These are phyloP conservation scores for Ogataea salicorniae DNA, from an alignment of 805 yeast species.

Conservation along the genomic window DNA sequence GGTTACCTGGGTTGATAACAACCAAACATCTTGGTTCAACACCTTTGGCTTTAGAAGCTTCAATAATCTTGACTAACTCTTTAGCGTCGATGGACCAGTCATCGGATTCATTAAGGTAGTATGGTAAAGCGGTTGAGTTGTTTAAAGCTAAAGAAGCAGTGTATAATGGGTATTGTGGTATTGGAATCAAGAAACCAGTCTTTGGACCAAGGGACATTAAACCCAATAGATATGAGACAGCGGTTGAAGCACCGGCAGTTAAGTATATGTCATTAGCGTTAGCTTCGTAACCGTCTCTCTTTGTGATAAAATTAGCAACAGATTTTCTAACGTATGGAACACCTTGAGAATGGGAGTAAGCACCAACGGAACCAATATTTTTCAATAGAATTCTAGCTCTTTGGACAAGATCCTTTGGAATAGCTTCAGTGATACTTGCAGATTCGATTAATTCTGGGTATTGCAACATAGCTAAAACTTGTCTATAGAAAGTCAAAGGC, in stretches of 20 bases:
- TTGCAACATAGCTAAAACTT: conserved; percentile 80
- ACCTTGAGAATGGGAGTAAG: conserved; percentile 94
- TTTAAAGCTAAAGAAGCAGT: conserved; percentile 90
- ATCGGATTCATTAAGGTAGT: conserved; percentile 72
- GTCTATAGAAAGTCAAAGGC: conserved; percentile 94
- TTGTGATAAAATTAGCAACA: conserved; percentile 73
- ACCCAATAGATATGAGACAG: conserved; percentile 74
- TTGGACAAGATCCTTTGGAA: conserved; percentile 64
- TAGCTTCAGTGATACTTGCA: conserved; percentile 27
- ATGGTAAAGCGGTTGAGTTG: conserved; percentile 78
- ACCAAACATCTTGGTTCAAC: conserved; percentile 74
- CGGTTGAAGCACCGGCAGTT: conserved; percentile 93
- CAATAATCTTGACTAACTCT: conserved; percentile 53
- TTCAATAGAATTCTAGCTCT: conserved; percentile 62
- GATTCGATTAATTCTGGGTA: conserved; percentile 64
- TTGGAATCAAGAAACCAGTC: conserved; percentile 86
- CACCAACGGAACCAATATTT: conserved; percentile 81
- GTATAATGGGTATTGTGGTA: conserved; percentile 96
- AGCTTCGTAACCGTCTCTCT: conserved; percentile 72
- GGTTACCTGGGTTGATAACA: conserved; percentile 97
- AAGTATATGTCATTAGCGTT: conserved; percentile 71
- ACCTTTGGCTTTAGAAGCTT: conserved; percentile 44
- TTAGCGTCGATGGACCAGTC: conserved; percentile 80
- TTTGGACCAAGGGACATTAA: conserved; percentile 61
- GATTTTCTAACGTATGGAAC: conserved; percentile 63